Conservation (phyloP, 208 protist species). For the Naegleria gruberi region DNA sequence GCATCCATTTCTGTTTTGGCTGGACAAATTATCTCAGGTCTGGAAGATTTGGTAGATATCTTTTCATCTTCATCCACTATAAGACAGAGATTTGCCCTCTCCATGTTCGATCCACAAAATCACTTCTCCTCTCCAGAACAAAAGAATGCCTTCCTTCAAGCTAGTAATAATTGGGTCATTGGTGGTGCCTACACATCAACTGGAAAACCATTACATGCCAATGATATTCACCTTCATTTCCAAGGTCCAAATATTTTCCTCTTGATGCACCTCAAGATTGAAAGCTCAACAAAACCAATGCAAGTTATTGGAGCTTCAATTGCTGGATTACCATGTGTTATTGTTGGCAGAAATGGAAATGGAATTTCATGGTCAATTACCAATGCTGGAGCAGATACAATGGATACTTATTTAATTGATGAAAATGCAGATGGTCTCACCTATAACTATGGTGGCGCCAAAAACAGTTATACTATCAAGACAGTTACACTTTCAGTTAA, state of each 20-base stretch:
- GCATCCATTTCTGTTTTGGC: not conserved
- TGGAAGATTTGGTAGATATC: not conserved
- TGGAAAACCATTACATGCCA: not conserved
- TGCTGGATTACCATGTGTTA: not conserved
- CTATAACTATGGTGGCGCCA: not conserved
- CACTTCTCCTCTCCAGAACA: not conserved
- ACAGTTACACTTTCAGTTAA: not conserved
- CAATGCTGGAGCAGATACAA: not conserved
- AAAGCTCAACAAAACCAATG: not conserved
- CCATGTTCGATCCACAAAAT: not conserved
- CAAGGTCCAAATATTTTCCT: not conserved
- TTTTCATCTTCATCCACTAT: not conserved
- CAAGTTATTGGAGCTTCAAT: not conserved
- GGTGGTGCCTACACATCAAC: not conserved
- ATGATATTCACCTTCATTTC: conserved; percentile 17
- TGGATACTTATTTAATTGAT: conserved; percentile 13
- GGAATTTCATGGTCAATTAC: conserved; percentile 17
- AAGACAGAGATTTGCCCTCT: not conserved
- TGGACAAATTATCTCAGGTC: not conserved
- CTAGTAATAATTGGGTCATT: conserved; percentile 23
- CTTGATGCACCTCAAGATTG: not conserved
- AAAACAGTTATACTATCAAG: not conserved
- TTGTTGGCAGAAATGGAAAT: conserved; percentile 17
- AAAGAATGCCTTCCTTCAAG: not conserved
- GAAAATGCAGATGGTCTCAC: not conserved